Percentiles rank a stretch among this genome's conserved stretches.
These are phyloP conservation scores for Selaginella moellendorffii DNA, from an alignment of 75 land plant species.

Conservation along the genomic window DNA sequence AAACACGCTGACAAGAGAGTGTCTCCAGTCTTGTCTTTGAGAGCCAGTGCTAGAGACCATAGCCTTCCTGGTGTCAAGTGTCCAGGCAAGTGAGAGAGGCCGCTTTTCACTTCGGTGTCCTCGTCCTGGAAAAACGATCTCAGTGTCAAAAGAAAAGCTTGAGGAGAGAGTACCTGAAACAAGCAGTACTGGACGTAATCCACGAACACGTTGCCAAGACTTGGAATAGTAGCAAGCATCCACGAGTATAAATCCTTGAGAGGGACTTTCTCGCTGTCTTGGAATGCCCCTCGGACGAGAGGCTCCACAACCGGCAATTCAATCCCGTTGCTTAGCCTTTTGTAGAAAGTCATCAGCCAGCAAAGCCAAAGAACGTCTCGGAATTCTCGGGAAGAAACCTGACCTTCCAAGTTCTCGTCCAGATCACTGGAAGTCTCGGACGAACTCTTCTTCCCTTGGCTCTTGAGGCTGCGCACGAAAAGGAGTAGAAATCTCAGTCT, in stretches of 20 bases:
- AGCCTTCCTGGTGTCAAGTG: slow-evolving; percentile 55
- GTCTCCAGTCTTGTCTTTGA: slow-evolving; percentile 27
- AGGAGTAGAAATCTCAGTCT: neutral
- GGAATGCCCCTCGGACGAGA: slow-evolving; percentile 10
- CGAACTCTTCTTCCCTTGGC: no score
- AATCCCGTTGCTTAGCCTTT: slow-evolving; percentile 9
- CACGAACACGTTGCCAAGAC: slow-evolving; percentile 15
- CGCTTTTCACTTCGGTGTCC: neutral
- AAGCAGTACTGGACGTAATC: slow-evolving; percentile 13
- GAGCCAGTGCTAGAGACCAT: slow-evolving; percentile 54
- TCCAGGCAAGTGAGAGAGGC: slow-evolving; percentile 1
- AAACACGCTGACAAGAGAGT: slow-evolving; percentile 20
- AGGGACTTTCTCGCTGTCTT: slow-evolving; percentile 11
- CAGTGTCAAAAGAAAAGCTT: neutral
- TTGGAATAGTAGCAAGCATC: slow-evolving; percentile 19
- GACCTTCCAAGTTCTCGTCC: neutral
- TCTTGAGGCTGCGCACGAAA: neutral
- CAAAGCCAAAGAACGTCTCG: slow-evolving; percentile 26
- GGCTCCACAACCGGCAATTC: slow-evolving; percentile 17
- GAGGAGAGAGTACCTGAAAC: neutral
- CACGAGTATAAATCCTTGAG: slow-evolving; percentile 22
- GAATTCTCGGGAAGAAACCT: neutral
- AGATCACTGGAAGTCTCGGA: neutral
- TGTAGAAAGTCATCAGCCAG: slow-evolving; percentile 21
- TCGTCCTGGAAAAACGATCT: neutral